A percentile compares a stretch with the other conserved stretches of the same genome.
phyloP scores from a whole-genome alignment of 441 rosid species.

The Adansonia rubrostipa region DNA sequence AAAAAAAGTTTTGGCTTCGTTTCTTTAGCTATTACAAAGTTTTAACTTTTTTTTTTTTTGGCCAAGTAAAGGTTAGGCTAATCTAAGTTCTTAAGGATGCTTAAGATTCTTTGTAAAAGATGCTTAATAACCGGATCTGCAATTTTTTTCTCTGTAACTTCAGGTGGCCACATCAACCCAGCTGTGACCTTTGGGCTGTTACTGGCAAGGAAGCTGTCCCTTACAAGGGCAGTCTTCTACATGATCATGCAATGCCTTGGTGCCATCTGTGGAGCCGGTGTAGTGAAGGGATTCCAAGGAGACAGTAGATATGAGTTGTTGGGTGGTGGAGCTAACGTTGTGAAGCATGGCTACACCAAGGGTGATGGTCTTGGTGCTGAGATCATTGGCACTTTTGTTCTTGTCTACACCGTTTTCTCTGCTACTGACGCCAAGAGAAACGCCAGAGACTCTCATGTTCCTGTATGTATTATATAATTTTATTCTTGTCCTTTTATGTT shows the following conservation, averaged over 20 bases:
- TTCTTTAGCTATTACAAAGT: background rate
- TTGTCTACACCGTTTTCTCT: slow-evolving; percentile 75
- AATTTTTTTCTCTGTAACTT: background rate
- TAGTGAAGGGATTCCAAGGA: slow-evolving; percentile 61
- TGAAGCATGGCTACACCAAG: slow-evolving; percentile 59
- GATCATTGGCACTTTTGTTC: slow-evolving; percentile 66
- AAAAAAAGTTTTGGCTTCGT: background rate
- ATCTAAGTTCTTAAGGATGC: background rate
- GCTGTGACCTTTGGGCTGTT: slow-evolving; percentile 69
- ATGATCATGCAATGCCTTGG: slow-evolving; percentile 77
- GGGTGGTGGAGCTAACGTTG: slow-evolving; percentile 64
- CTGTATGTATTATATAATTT: slow-evolving; percentile 40
- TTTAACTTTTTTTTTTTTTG: background rate
- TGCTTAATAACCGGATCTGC: slow-evolving; percentile 30
- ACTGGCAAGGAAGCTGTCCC: slow-evolving; percentile 65
- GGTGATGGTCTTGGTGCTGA: slow-evolving; percentile 70
- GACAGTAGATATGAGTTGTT: slow-evolving; percentile 31
- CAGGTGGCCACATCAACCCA: slow-evolving; percentile 76
- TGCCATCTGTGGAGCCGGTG: slow-evolving; percentile 75
- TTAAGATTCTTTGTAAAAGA: background rate
- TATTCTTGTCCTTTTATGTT: background rate
- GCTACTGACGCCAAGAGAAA: slow-evolving; percentile 77
- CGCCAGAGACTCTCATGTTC: slow-evolving; percentile 78
- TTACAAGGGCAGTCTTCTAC: slow-evolving; percentile 66
- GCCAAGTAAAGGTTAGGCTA: background rate